Percentiles rank a stretch among this genome's conserved stretches.
Evolutionary conservation across 2,329 filamentous ascomycete species (phyloP).

Genomic region (Fusarium musae): DNA sequence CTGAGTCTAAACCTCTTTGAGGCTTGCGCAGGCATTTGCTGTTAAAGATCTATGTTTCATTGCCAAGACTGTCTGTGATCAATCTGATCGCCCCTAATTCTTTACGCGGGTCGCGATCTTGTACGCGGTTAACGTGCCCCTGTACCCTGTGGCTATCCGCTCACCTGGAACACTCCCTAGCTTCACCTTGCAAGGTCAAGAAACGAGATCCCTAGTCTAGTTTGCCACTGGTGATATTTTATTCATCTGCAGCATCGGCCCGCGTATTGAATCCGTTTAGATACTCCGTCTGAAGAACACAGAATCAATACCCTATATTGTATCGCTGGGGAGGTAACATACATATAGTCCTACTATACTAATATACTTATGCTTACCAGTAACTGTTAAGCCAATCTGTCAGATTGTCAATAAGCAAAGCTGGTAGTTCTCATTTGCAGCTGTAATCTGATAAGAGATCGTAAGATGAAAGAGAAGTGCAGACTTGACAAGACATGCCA

Average conservation of each 20-base stretch:
- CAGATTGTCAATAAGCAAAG: fast-evolving
- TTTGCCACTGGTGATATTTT: no score
- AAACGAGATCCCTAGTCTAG: background rate
- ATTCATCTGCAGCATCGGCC: background rate
- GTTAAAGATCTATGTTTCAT: no score
- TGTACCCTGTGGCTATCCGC: background rate
- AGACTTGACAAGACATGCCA: fast-evolving
- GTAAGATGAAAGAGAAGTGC: fast-evolving
- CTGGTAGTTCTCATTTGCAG: fast-evolving
- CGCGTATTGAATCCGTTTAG: background rate
- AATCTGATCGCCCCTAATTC: background rate
- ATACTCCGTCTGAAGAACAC: background rate
- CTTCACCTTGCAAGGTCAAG: no score
- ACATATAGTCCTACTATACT: fast-evolving
- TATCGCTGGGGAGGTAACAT: fast-evolving
- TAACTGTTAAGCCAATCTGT: background rate
- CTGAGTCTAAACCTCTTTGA: fast-evolving
- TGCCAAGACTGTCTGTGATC: background rate
- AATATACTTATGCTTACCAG: no score
- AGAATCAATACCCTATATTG: background rate
- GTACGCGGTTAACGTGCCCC: background rate
- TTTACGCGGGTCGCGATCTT: background rate
- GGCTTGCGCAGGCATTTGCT: fast-evolving
- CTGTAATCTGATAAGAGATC: fast-evolving
- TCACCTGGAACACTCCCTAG: background rate